Base-by-base conservation (phyloP, 257 asterid genomes). In the Nicotiana obtusifolia region DNA sequence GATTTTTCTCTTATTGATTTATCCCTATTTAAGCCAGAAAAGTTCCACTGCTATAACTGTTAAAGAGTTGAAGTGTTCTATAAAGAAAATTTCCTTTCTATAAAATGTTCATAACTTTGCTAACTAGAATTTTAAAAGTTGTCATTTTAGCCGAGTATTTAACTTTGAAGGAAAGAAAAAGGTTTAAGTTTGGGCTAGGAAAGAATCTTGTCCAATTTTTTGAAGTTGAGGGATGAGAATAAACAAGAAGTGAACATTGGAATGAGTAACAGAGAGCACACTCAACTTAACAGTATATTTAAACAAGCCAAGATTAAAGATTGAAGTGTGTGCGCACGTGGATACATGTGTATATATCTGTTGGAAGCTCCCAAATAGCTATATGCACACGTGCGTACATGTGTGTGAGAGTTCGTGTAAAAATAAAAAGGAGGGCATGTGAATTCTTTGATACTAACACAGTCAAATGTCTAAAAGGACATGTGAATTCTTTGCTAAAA, bases 261-360 rank as follows among this genome's bases (percentile, higher is more conserved):
- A 86, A 86, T 62, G 56, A 84, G 88, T 73, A 35, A 66, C 76
- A 67, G 53, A 59, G 81, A 82, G 77, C 87, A 57, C 30, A 82
- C 35, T 81, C 76, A 82, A 57, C 77, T 80, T 35, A 79, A 84
- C 67, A 80, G 56, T 31, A 60, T 26, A 59, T 73, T 66, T 49
- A 79, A 47, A 13, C 31, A 47, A 82, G 76, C 69, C 76, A 57
- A 77, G 73, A 33, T 65, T 78, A 67, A 85, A 86, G 93, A 91
- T 93, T 87, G 95, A 92, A 86, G 87, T 85, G 92, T 92, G 98
- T 88, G 96, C 91, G 92, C 97, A 94, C 98, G 97, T 94, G 97
- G 87, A 87, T 77, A 88, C 97, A 94, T 86, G 98, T 94, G 97
- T 91, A 85, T 83, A 86, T 84, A 92, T 91, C 92, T 92, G 92